These are phyloP conservation scores for Andrographis paniculata DNA, from an alignment of 305 asterid genomes.

Conservation along the genomic window DNA sequence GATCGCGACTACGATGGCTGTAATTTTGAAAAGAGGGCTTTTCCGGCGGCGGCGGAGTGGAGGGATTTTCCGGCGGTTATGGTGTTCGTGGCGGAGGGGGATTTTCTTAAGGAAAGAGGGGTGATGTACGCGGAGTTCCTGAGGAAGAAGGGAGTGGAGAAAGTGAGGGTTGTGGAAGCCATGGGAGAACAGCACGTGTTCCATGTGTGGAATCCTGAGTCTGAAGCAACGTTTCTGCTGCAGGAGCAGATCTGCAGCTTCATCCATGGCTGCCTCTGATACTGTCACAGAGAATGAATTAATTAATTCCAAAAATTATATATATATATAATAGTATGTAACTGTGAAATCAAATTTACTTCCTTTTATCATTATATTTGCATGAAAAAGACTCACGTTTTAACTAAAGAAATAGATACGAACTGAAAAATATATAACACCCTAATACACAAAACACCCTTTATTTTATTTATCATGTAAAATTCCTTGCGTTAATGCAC, in stretches of 20 bases:
- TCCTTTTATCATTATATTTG: too few species aligned
- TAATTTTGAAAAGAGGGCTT: slow-evolving; percentile 50
- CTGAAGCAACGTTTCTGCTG: slow-evolving; percentile 47
- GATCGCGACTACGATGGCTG: slow-evolving; percentile 55
- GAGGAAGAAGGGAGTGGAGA: slow-evolving; percentile 38
- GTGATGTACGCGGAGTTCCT: slow-evolving; percentile 46
- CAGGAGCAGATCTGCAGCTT: slow-evolving; percentile 43
- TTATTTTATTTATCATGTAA: too few species aligned
- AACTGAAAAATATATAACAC: too few species aligned
- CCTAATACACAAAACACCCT: too few species aligned
- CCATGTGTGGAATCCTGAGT: slow-evolving; percentile 53
- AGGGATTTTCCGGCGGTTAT: slow-evolving; percentile 35
- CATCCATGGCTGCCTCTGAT: too few species aligned
- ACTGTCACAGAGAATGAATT: too few species aligned
- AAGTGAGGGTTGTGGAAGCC: slow-evolving; percentile 50
- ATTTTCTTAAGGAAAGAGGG: slow-evolving; percentile 79
- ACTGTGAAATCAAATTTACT: too few species aligned
- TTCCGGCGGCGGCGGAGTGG: slow-evolving; percentile 34
- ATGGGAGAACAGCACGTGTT: slow-evolving; percentile 52
- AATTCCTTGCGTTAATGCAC: too few species aligned
- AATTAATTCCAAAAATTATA: too few species aligned
- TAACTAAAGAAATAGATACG: too few species aligned
- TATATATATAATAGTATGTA: too few species aligned
- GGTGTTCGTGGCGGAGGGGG: slow-evolving; percentile 59
- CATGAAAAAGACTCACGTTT: too few species aligned